Evolutionary conservation across 805 yeast species (phyloP), one percentile per base, ranked within the genome.

Genomic region (Cyberlindnera veronae): DNA sequence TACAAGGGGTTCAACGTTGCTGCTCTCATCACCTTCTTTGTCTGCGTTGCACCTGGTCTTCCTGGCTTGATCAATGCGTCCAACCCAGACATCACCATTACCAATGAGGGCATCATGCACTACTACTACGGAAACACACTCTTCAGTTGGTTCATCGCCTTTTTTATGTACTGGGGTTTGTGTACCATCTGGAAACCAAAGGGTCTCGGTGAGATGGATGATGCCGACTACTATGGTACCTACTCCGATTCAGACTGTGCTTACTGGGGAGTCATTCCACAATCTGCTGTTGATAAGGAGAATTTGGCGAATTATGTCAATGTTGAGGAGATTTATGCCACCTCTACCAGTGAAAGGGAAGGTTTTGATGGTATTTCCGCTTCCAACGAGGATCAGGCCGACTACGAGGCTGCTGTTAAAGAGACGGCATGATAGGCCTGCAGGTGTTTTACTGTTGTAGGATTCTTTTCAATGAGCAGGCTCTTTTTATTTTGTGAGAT

Each of bases 41-140:
- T 57, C 5, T 70, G 71, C 26, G 60, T 67, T 54, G 66, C 68
- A 11, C 78, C 77, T 14, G 75, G 76, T 16, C 42, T 75, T 19
- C 80, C 80, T 4, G 80, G 80, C 24, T 62, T 55, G 48, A 64
- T 60, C 48, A 64, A 52, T 67, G 62, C 48, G 50, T 60, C 58
- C 34, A 64, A 55, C 38, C 29, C 42, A 18, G 20, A 29, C 15
- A 38, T 42, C 22, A 18, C 30, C 10, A 13, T 62, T 42, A 49
- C 56, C 23, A 44, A 51, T 34, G 11, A 8, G 6, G 77, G 77
- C 15, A 60, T 66, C 12, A 55, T 58, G 10, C 63, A 69, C 43
- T 70, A 63, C 51, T 73, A 63, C 52, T 58, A 67, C 39, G 76
- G 72, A 37, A 71, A 69, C 42, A 60, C 68, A n/a, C 58, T 72